These are phyloP conservation scores for Trichosporon sp. DNA, from an alignment of 1,284 basidiomycete species.

Conservation along the genomic window DNA sequence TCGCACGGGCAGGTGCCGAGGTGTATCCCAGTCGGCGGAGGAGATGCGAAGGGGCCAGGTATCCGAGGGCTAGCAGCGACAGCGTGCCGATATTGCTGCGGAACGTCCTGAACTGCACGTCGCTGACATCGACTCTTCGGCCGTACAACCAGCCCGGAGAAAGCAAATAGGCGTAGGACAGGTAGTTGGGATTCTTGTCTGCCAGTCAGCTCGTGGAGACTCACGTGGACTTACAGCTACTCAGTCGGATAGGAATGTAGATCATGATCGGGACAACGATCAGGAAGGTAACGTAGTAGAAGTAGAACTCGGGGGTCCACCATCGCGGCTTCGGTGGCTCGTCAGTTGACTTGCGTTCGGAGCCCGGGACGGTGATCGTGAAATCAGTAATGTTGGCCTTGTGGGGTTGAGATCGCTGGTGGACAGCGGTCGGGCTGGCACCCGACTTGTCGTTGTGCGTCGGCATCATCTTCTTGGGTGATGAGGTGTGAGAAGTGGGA, in stretches of 20 bases:
- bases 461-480: conserved; percentile 2
- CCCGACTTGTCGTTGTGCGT: neutral
- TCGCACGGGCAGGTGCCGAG: conserved; percentile 10
- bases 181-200: conserved; percentile 64
- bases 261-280: conserved; percentile 71
- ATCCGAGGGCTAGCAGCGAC: conserved; percentile 53
- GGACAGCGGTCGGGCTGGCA: neutral
- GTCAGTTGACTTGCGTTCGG: conserved; percentile 11
- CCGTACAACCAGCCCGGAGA: conserved; percentile 56
- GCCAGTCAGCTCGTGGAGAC: neutral
- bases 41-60: conserved; percentile 45
- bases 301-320: conserved; percentile 74
- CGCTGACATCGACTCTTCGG: conserved; percentile 68
- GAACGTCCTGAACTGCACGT: conserved; percentile 77
- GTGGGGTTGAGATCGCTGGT: neutral
- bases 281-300: conserved; percentile 65
- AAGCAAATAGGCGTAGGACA: conserved; percentile 59
- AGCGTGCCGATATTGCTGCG: conserved; percentile 67
- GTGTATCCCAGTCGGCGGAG: conserved; percentile 2
- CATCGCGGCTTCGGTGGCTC: conserved; percentile 55
- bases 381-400: conserved; percentile 31
- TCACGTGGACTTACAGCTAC: conserved; percentile 58
- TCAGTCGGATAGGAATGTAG: conserved; percentile 73
- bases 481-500: neutral
- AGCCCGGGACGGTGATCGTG: conserved; percentile 33